These are phyloP conservation scores for Pseudogymnoascus sp. DNA, from an alignment of 2,329 filamentous ascomycete species.

Conservation along the genomic window DNA sequence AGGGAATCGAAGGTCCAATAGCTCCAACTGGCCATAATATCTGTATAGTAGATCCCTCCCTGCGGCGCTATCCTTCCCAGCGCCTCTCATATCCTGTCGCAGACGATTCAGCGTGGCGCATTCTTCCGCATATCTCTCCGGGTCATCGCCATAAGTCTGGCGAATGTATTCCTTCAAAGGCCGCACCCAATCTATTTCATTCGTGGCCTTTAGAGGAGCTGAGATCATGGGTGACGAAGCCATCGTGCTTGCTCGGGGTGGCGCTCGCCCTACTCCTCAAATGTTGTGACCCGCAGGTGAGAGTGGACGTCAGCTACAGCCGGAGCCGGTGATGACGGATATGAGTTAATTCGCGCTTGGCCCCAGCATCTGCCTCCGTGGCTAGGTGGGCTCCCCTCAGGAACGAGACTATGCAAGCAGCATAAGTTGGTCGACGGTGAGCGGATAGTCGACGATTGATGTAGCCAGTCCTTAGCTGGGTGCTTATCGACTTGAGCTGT, in stretches of 20 bases:
- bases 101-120: slow-evolving; percentile 88
- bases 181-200: slow-evolving; percentile 95
- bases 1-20: slow-evolving; percentile 88
- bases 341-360: slow-evolving; percentile 3
- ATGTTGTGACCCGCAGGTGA: slow-evolving; percentile 5
- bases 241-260: not conserved
- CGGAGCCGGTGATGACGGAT: slow-evolving; percentile 3
- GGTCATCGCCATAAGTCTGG: slow-evolving; percentile 90
- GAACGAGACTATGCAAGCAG: not conserved
- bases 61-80: slow-evolving; percentile 90
- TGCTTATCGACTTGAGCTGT: slow-evolving; percentile 5
- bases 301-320: slow-evolving; percentile 1
- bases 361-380: slow-evolving; percentile 4
- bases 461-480: not conserved
- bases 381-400: slow-evolving; percentile 7
- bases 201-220: slow-evolving; percentile 84
- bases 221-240: slow-evolving; percentile 64
- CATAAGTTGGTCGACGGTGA: not conserved
- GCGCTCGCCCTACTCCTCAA: not conserved
- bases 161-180: slow-evolving; percentile 92
- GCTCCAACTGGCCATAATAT: slow-evolving; percentile 94
- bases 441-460: slow-evolving; percentile 4
- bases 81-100: slow-evolving; percentile 96
- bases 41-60: slow-evolving; percentile 89
- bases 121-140: slow-evolving; percentile 91